phyloP scores from a whole-genome alignment of 2,329 filamentous ascomycete genomes.

The Hypoxylon sp. region DNA sequence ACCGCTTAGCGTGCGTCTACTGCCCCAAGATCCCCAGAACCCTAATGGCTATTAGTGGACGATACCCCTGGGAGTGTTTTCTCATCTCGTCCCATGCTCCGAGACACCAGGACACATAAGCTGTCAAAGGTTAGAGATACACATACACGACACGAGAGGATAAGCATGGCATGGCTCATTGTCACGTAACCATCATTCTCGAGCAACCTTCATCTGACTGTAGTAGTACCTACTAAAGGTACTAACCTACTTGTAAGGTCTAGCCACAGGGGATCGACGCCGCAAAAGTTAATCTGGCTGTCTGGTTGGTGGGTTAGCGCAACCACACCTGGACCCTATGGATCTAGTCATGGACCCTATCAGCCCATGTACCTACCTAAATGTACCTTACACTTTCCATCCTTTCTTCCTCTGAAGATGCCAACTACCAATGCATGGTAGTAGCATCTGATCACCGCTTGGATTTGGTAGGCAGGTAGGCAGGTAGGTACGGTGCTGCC shows the following conservation, averaged over 20 bases:
- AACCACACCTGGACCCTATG: constrained; percentile 17
- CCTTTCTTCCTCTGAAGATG: too few species aligned
- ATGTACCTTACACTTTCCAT: constrained; percentile 15
- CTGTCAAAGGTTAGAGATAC: constrained; percentile 11
- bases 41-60: constrained; percentile 27
- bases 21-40: constrained; percentile 25
- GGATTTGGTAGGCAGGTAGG: constrained; percentile 16
- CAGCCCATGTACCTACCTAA: constrained; percentile 17
- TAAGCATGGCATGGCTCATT: too few species aligned
- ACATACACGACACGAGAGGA: background rate
- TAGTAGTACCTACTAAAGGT: too few species aligned
- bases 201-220: constrained; percentile 29
- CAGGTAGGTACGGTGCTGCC: background rate
- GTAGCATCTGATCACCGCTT: constrained; percentile 23
- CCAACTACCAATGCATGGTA: background rate
- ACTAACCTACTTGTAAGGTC: too few species aligned
- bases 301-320: too few species aligned
- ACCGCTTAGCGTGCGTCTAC: constrained; percentile 13
- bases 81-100: constrained; percentile 9
- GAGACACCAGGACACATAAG: background rate
- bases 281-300: too few species aligned
- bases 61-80: constrained; percentile 8
- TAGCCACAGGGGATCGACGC: too few species aligned
- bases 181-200: constrained; percentile 29
- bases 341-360: too few species aligned